Evolutionary conservation across 129 eudicot genomes (phyloP).

Genomic region (Gnaphalium uliginosum): DNA sequence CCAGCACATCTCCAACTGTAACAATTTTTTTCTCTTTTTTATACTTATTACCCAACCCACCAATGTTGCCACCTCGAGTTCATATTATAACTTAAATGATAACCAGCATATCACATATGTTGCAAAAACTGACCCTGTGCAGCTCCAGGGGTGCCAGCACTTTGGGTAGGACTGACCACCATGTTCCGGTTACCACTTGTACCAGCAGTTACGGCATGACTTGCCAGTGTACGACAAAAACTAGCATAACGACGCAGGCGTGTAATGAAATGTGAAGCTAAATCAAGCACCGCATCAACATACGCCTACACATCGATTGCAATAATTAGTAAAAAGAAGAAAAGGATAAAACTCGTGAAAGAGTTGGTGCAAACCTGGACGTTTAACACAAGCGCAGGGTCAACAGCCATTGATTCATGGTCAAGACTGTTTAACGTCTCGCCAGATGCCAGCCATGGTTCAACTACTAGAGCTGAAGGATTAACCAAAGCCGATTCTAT

Average conservation of each 20-base stretch:
- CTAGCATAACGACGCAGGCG: conserved; percentile 97
- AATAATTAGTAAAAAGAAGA: not conserved
- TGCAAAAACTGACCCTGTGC: conserved; percentile 58
- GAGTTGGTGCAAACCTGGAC: conserved; percentile 62
- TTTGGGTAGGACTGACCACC: conserved; percentile 96
- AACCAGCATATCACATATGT: conserved; percentile 1
- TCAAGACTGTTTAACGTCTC: conserved; percentile 76
- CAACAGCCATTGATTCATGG: conserved; percentile 92
- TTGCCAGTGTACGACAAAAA: conserved; percentile 97
- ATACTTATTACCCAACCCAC: not conserved
- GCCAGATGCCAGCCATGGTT: conserved; percentile 93
- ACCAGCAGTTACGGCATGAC: conserved; percentile 91
- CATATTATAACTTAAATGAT: not conserved
- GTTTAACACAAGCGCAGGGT: conserved; percentile 77
- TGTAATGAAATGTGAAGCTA: conserved; percentile 95
- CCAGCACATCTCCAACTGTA: not conserved
- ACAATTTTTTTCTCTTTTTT: not conserved
- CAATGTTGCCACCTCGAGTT: not conserved
- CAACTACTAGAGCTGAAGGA: conserved; percentile 84
- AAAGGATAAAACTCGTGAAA: not conserved
- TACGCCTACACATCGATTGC: conserved; percentile 64
- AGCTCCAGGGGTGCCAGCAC: conserved; percentile 64
- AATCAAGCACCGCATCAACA: conserved; percentile 97
- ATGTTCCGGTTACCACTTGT: conserved; percentile 80
- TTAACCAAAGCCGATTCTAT: conserved; percentile 90